These are phyloP conservation scores for Schizochytrium sp. DNA, from an alignment of 108 stramenopile genomes.

Conservation along the genomic window DNA sequence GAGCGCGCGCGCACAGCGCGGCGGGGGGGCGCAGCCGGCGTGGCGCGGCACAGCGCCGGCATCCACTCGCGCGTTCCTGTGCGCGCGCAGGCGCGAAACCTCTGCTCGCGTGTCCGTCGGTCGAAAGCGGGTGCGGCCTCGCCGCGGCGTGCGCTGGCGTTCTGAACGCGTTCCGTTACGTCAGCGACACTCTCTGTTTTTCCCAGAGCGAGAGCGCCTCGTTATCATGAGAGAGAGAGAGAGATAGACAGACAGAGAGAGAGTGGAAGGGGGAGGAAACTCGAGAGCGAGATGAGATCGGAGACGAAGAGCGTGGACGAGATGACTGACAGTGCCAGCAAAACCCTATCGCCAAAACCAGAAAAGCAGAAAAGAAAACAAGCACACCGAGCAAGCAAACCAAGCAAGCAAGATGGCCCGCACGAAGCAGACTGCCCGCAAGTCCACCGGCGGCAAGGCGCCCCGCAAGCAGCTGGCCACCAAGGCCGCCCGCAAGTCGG, in stretches of 20 bases:
- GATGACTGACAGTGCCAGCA: not conserved
- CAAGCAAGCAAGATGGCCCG: constrained; percentile 38
- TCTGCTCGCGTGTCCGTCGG: no score
- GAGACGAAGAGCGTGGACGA: no score
- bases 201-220: no score
- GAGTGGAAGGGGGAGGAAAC: no score
- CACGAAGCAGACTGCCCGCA: constrained; percentile 56
- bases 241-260: no score
- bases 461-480: constrained; percentile 38
- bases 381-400: not conserved
- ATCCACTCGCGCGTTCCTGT: not conserved
- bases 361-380: not conserved
- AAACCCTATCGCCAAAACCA: not conserved
- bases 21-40: no score
- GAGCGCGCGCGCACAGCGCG: not conserved
- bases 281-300: no score
- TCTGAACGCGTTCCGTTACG: no score
- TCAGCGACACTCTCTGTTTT: no score
- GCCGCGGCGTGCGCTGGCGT: no score
- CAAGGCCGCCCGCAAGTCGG: constrained; percentile 51
- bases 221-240: no score
- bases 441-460: constrained; percentile 53
- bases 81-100: not conserved
- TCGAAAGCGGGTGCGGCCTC: no score
- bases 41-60: not conserved